Evolutionary conservation across 306 rosid species (phyloP).

Genomic region (Citrullus mucosospermus): DNA sequence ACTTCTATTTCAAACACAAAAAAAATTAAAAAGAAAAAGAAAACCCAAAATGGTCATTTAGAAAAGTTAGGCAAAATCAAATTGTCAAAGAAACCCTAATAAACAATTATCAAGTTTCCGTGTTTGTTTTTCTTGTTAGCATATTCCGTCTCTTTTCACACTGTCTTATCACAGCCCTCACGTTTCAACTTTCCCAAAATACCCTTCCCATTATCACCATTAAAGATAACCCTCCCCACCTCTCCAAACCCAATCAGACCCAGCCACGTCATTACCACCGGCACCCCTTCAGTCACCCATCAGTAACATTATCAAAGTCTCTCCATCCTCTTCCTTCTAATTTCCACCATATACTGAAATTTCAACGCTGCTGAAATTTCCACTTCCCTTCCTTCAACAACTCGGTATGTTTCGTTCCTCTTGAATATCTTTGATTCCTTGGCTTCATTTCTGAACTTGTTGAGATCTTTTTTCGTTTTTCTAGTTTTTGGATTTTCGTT

Average conservation of each 20-base stretch:
- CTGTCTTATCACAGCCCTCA: not conserved
- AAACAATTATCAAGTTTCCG: not conserved
- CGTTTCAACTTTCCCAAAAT: constrained; percentile 5
- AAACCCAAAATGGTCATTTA: not conserved
- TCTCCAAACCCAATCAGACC: not conserved
- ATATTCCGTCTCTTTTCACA: constrained; percentile 4
- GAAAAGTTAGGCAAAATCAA: not conserved
- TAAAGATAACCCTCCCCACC: not conserved
- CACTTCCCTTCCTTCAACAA: not conserved
- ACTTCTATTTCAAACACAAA: too few species aligned
- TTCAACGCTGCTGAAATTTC: constrained; percentile 19
- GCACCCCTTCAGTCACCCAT: not conserved
- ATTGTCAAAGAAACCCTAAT: not conserved
- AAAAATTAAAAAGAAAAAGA: too few species aligned
- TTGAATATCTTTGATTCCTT: not conserved
- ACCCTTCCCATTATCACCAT: not conserved
- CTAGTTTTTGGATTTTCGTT: not conserved
- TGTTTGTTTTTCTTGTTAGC: not conserved
- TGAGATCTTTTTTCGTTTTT: not conserved
- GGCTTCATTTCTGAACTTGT: not conserved
- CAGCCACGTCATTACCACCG: not conserved
- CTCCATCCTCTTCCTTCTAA: not conserved
- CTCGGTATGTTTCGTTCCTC: not conserved
- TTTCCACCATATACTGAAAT: not conserved
- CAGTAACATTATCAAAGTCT: not conserved